Conservation (phyloP, 371 early-diverging fungal species). For the Mortierella sp. region DNA sequence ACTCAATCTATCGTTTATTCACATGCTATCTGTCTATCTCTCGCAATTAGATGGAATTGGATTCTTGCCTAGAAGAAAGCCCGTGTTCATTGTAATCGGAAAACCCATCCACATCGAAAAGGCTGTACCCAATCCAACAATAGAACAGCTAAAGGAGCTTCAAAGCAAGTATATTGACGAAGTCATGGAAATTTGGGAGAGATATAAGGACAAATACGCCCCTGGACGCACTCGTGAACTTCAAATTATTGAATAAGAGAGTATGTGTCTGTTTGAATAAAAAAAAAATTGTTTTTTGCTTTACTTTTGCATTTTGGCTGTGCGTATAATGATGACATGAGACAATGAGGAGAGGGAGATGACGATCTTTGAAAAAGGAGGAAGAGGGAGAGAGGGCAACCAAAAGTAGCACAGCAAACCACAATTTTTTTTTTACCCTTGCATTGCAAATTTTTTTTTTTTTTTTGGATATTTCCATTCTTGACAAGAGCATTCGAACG, state of each 20-base stretch:
- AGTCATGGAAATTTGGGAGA: conserved; percentile 70
- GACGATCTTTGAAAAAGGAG: too few relatives aligned
- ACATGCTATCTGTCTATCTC: conserved; percentile 36
- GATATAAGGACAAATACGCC: conserved; percentile 79
- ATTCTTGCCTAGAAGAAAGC: conserved; percentile 46
- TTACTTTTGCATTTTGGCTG: too few relatives aligned
- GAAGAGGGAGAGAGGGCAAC: too few relatives aligned
- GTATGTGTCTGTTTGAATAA: too few relatives aligned
- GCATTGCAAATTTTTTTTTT: too few relatives aligned
- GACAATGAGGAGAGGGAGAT: too few relatives aligned
- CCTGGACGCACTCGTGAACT: conserved; percentile 67
- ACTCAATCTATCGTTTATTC: conserved; percentile 57
- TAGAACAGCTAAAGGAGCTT: conserved; percentile 72
- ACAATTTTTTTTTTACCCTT: too few relatives aligned
- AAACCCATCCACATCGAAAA: conserved; percentile 70
- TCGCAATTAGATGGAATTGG: conserved; percentile 47
- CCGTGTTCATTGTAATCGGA: conserved; percentile 63
- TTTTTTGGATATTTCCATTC: too few relatives aligned
- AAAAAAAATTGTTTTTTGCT: too few relatives aligned
- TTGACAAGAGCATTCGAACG: too few relatives aligned
- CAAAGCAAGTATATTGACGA: conserved; percentile 75
- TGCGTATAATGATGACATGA: too few relatives aligned
- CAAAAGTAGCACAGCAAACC: too few relatives aligned
- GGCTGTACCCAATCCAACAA: conserved; percentile 65
- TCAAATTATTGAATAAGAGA: conserved; percentile 63